Percentiles rank a stretch among this genome's conserved stretches.
phyloP scores from a whole-genome alignment of 2,329 filamentous ascomycete species.

The Aspergillus clavatus region DNA sequence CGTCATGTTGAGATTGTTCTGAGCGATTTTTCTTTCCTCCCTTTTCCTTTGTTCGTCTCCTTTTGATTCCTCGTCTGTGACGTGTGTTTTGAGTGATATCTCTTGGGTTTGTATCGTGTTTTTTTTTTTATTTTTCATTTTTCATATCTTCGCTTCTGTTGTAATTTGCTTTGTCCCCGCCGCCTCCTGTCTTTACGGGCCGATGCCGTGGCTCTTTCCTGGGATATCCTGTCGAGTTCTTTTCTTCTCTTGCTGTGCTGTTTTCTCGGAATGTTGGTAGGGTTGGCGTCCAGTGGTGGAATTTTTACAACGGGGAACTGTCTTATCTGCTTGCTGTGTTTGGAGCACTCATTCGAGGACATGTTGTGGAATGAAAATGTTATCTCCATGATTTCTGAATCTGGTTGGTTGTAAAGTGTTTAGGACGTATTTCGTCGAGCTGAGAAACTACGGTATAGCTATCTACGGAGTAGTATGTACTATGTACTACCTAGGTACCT shows the following conservation, averaged over 20 bases:
- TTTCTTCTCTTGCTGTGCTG: conserved; percentile 14
- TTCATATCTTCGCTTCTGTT: conserved; percentile 23
- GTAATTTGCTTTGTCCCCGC: conserved; percentile 27
- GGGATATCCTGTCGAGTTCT: conserved; percentile 22
- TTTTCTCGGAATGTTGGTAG: conserved; percentile 24
- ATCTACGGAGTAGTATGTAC: not conserved
- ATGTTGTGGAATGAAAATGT: conserved; percentile 20
- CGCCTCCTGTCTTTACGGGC: conserved; percentile 16
- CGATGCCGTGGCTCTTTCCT: conserved; percentile 17
- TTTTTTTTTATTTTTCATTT: too few relatives aligned
- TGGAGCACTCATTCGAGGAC: conserved; percentile 10
- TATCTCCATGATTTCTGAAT: conserved; percentile 9
- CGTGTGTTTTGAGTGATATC: conserved; percentile 13
- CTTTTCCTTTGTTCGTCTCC: conserved; percentile 10
- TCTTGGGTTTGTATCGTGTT: conserved; percentile 17
- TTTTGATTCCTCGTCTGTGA: conserved; percentile 13
- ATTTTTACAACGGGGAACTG: conserved; percentile 28
- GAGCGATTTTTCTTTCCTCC: conserved; percentile 15
- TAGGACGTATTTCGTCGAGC: too few relatives aligned
- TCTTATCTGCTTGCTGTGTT: conserved; percentile 17
- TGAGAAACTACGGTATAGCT: too few relatives aligned
- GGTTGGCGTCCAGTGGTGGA: conserved; percentile 37
- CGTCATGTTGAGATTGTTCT: conserved; percentile 8
- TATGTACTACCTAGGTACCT: not conserved
- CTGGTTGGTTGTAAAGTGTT: too few relatives aligned